Percentiles rank a stretch among this genome's conserved stretches.
phyloP scores from a whole-genome alignment of 2,329 filamentous ascomycete genomes.

The Huntiella omanensis region DNA sequence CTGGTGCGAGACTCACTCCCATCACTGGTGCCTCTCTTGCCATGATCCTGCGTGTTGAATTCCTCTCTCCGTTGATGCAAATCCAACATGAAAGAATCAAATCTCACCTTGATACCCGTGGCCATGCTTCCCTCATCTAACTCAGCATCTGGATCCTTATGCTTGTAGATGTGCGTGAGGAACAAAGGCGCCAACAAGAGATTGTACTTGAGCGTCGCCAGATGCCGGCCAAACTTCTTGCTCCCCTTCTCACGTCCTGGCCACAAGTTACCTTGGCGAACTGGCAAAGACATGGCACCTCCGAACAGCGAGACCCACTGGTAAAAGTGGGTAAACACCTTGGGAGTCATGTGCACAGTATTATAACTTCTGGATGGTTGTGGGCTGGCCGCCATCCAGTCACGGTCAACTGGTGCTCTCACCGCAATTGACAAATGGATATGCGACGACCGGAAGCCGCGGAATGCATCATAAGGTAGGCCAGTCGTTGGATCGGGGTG shows the following conservation, averaged over 20 bases:
- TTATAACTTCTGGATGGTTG: constrained; percentile 84
- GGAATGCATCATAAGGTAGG: constrained; percentile 70
- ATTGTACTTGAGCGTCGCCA: constrained; percentile 98
- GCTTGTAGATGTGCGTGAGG: constrained; percentile 93
- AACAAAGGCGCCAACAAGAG: constrained; percentile 81
- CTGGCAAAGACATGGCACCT: constrained; percentile 80
- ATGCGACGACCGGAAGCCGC: constrained; percentile 88
- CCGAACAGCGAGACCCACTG: constrained; percentile 96
- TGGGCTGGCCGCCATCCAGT: constrained; percentile 62
- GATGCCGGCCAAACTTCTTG: constrained; percentile 93
- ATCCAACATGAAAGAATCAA: constrained; percentile 96
- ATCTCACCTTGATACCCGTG: constrained; percentile 85
- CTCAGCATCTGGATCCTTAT: constrained; percentile 85
- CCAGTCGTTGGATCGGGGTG: constrained; percentile 32
- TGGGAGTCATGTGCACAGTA: constrained; percentile 79
- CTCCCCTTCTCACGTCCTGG: constrained; percentile 87
- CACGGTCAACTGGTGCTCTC: constrained; percentile 65
- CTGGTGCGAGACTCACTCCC: constrained; percentile 52
- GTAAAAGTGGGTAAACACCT: constrained; percentile 97
- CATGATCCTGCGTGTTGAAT: constrained; percentile 65
- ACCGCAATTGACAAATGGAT: constrained; percentile 92
- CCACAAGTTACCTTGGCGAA: constrained; percentile 82
- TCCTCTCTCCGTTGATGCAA: constrained; percentile 86
- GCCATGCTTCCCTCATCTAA: constrained; percentile 61
- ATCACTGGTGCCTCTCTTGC: constrained; percentile 36